Evolutionary conservation across 2,329 filamentous ascomycete species (phyloP).

Genomic region (Penicillium polonicum): DNA sequence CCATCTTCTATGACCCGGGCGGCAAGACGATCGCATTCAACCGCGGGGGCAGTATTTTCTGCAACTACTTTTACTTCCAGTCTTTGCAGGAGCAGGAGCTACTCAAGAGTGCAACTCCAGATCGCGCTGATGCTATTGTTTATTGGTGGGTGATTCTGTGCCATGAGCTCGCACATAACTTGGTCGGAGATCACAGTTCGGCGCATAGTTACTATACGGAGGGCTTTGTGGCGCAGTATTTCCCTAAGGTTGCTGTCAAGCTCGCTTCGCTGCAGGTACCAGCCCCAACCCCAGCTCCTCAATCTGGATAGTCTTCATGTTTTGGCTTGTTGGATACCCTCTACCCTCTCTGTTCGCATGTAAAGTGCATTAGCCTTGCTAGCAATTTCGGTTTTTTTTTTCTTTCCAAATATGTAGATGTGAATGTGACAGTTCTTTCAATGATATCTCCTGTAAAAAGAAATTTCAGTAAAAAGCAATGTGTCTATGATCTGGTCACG

Average conservation of each 20-base stretch:
- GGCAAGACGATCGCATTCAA: conserved; percentile 93
- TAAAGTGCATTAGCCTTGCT: background rate
- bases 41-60: conserved; percentile 80
- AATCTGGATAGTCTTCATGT: background rate
- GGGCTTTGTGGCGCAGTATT: conserved; percentile 75
- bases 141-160: conserved; percentile 97
- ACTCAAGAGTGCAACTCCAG: conserved; percentile 38
- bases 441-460: background rate
- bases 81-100: conserved; percentile 67
- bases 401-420: background rate
- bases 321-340: conserved; percentile 13
- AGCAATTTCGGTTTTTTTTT: background rate
- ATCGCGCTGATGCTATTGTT: conserved; percentile 66
- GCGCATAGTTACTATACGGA: conserved; percentile 84
- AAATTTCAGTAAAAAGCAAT: background rate
- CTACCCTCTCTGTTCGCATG: background rate
- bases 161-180: conserved; percentile 93
- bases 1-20: conserved; percentile 80
- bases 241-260: conserved; percentile 65
- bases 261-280: conserved; percentile 33
- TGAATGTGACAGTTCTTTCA: background rate
- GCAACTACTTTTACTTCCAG: conserved; percentile 84
- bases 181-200: conserved; percentile 74
- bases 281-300: background rate
- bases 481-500: background rate